Percentiles rank a stretch among this genome's conserved stretches.
phyloP scores from a whole-genome alignment of 2,329 filamentous ascomycete species.

The Cladobotryum mycophilum region DNA sequence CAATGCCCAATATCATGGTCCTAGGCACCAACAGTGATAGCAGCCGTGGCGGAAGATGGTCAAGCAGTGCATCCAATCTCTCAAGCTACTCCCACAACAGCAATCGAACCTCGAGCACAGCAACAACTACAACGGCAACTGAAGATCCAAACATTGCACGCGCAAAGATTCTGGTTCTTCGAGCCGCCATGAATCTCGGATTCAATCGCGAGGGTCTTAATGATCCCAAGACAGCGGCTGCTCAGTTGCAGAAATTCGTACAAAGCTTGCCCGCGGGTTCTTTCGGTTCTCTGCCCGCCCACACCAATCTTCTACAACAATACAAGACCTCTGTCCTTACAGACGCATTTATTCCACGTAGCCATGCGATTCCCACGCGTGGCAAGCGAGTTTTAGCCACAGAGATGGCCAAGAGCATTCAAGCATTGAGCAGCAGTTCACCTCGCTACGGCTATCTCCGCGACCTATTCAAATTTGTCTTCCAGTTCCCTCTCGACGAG shows the following conservation, averaged over 20 bases:
- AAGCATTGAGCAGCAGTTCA: slow-evolving; percentile 63
- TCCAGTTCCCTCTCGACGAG: slow-evolving; percentile 78
- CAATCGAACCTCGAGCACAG: slow-evolving; percentile 61
- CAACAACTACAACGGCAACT: slow-evolving; percentile 59
- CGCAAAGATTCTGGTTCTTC: slow-evolving; percentile 72
- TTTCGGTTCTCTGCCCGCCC: slow-evolving; percentile 68
- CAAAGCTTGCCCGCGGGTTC: slow-evolving; percentile 68
- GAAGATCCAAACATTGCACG: slow-evolving; percentile 75
- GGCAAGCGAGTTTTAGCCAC: slow-evolving; percentile 57
- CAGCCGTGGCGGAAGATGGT: slow-evolving; percentile 66
- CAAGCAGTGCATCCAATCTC: slow-evolving; percentile 70
- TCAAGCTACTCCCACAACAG: slow-evolving; percentile 73
- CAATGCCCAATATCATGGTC: slow-evolving; percentile 81
- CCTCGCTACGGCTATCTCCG: slow-evolving; percentile 69
- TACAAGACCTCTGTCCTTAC: slow-evolving; percentile 75
- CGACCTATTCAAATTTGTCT: slow-evolving; percentile 78
- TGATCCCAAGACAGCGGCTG: slow-evolving; percentile 39
- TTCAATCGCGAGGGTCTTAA: slow-evolving; percentile 57
- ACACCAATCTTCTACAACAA: slow-evolving; percentile 64
- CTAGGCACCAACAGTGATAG: slow-evolving; percentile 62
- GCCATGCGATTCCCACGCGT: slow-evolving; percentile 38
- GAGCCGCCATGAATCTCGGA: slow-evolving; percentile 79
- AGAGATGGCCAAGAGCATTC: slow-evolving; percentile 77
- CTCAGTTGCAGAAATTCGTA: slow-evolving; percentile 66
- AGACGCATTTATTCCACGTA: slow-evolving; percentile 53